Base-by-base conservation (phyloP, 331 rosid genomes). In the Acacia concinna region DNA sequence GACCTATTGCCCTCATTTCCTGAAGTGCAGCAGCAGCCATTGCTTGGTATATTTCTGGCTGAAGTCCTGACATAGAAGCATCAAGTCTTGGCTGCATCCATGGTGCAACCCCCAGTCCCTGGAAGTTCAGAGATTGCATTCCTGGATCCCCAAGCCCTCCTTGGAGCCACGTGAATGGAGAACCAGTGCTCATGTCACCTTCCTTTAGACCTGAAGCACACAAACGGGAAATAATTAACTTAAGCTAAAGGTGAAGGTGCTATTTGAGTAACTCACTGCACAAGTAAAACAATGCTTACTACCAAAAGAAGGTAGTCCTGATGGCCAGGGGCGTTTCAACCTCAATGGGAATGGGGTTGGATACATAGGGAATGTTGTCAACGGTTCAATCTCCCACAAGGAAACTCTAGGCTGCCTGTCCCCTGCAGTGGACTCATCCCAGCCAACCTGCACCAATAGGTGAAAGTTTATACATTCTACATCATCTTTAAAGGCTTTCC, bases 391-490 rank as follows among this genome's bases (percentile, higher is more conserved):
- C 79, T 93, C 98, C 98, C 98, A 93, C 75, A 93, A 80, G 59
- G 97, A 91, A 54, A 93, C 97, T 84, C 98, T 91, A 57, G 98
- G 97, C 86, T 93, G 98, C 83, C 92, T 89, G 71, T 93, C 98
- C 68, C 98, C 98, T 38, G 98, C 93, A 2, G 95, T 90, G 49
- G 98, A 93, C 70, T 93, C 98, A 30, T 93, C 98, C 98, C 98
- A 93, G 59, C 98, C 98, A 79, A 93, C 98, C 98, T 93, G 86
- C 85, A 83, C 74, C 75, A 54, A 75, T 68, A 79, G 54, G 78
- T 67, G 51, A 30, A 38, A 68, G 76, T 68, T 72, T 21, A 59
- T 63, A 63, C 21, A 70, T 27, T 52, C 68, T 23, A 75, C 65
- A 59, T 49, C 63, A 46, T 59, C 41, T 34, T 64, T 6, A 21